Conservation (phyloP, 352 stramenopile species). For the Phytopythium sindhum region DNA sequence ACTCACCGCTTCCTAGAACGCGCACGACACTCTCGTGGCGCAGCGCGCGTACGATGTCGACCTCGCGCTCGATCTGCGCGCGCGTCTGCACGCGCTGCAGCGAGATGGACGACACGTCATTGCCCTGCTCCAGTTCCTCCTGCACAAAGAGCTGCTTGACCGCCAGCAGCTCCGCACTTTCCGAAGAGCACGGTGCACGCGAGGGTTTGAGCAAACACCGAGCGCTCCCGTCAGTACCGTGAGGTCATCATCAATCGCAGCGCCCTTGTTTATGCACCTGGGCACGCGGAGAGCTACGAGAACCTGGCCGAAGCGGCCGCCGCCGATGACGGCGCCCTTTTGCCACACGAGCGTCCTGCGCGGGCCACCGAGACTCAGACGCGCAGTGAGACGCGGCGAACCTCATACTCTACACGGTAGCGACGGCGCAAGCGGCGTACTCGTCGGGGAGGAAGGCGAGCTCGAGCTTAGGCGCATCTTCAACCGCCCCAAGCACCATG, state of each 20-base stretch:
- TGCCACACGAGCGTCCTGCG: constrained; percentile 66
- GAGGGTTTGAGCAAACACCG: neutral
- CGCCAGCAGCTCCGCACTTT: constrained; percentile 78
- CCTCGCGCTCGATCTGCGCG: constrained; percentile 59
- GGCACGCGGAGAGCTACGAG: constrained; percentile 62
- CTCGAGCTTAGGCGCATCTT: constrained; percentile 26
- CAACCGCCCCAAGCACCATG: constrained; percentile 6
- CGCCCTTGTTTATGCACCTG: constrained; percentile 24
- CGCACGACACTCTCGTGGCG: constrained; percentile 62
- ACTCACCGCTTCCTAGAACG: constrained; percentile 53
- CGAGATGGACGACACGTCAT: constrained; percentile 57
- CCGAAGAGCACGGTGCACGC: neutral
- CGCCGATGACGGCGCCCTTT: constrained; percentile 55
- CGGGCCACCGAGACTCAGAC: neutral
- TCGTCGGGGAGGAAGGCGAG: constrained; percentile 49
- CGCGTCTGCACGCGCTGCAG: constrained; percentile 50
- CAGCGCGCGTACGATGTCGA: constrained; percentile 39
- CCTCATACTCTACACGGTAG: neutral
- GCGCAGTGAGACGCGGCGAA: neutral
- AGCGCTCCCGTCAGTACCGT: neutral
- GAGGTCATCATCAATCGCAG: neutral
- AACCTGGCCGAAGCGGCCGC: constrained; percentile 70
- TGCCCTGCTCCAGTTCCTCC: constrained; percentile 68
- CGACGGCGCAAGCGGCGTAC: constrained; percentile 14
- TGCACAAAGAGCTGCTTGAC: constrained; percentile 87